Base-by-base conservation (phyloP, 2,329 filamentous ascomycete species). In the Hypoxylon sp. region DNA sequence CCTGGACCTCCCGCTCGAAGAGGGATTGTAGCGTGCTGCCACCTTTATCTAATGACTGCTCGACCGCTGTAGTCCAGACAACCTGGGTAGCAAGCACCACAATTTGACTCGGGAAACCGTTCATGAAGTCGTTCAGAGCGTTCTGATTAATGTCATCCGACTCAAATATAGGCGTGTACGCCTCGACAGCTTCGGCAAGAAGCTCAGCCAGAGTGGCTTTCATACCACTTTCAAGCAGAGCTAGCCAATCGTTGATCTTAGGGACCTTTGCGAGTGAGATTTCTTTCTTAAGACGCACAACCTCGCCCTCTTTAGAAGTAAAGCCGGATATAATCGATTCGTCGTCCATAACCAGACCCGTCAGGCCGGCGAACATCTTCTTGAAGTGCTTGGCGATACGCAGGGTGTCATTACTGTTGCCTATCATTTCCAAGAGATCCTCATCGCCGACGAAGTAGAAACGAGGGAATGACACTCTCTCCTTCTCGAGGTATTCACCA, bases 401-500 rank as follows among this genome's bases (percentile, higher is more conserved):
- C 68, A 96, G 84, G 8, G 95, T 97, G 77, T 99, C 96, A 77
- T 98, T 98, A 83, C 95, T 98, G 81, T 99, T 99, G 78, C 96
- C 96, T 72, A 99, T 99, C 82, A 99, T 99, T 81, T 99, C 96
- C 25, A 99, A 86, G 64, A 99, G 84, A 81, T 99, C 96, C 78
- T 99, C 97, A 76, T 99, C 97, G 80, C 96, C 96, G 63, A 99
- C 97, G 76, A 99, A 99, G 84, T 99, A 99, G 85, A 99, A 99
- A 65, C 96, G 91, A 49, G 96, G 96, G 83, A 99, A 99, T 0
- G 95, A 97, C 0, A 98, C 92, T 81, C 96, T 91, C 82, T 99
- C 96, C 77, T 96, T 95, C 81, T 99, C 97, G 37, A 99, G 89
- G 77, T 99, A 99, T 83, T 99, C 96, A 81, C 96, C 96, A 8